Percentiles rank a stretch among this genome's conserved stretches.
phyloP scores from a whole-genome alignment of 768 basidiomycete genomes.

The Termitomyces eurrhizus region DNA sequence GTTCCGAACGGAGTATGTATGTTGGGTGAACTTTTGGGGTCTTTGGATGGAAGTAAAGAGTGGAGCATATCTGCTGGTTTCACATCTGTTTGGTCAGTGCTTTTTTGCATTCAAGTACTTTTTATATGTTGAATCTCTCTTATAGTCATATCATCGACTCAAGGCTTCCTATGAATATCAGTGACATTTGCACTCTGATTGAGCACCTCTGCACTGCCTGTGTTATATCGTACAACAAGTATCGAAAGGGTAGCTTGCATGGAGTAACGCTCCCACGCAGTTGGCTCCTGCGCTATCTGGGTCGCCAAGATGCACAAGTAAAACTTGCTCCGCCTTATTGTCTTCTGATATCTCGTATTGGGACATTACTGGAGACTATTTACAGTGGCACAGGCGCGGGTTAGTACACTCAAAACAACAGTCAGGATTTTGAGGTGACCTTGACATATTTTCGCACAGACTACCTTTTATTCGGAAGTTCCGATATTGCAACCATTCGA shows the following conservation, averaged over 20 bases:
- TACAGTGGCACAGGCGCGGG: constrained; percentile 25
- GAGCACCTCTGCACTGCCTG: constrained; percentile 44
- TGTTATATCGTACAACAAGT: constrained; percentile 30
- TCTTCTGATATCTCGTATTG: constrained; percentile 17
- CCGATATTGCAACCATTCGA: constrained; percentile 16
- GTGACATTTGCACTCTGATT: constrained; percentile 46
- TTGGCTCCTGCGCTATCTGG: constrained; percentile 37
- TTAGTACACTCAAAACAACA: neutral
- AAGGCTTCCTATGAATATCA: constrained; percentile 38
- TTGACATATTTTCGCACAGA: constrained; percentile 13
- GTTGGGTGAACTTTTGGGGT: constrained; percentile 20
- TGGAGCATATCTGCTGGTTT: constrained; percentile 32
- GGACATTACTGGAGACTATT: constrained; percentile 24
- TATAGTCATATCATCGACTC: constrained; percentile 41
- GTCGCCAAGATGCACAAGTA: constrained; percentile 11
- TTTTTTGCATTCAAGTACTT: neutral
- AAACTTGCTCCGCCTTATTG: neutral
- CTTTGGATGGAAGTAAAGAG: constrained; percentile 23
- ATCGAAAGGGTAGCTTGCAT: constrained; percentile 28
- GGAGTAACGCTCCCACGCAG: constrained; percentile 48
- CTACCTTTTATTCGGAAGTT: constrained; percentile 25
- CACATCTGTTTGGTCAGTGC: constrained; percentile 35
- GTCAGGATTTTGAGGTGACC: neutral
- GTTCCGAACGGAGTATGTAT: constrained; percentile 5
- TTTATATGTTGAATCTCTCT: neutral